Evolutionary conservation across 352 stramenopile genomes (phyloP), one percentile per base, ranked within the genome.

Genomic region (Pythium utonaiense): DNA sequence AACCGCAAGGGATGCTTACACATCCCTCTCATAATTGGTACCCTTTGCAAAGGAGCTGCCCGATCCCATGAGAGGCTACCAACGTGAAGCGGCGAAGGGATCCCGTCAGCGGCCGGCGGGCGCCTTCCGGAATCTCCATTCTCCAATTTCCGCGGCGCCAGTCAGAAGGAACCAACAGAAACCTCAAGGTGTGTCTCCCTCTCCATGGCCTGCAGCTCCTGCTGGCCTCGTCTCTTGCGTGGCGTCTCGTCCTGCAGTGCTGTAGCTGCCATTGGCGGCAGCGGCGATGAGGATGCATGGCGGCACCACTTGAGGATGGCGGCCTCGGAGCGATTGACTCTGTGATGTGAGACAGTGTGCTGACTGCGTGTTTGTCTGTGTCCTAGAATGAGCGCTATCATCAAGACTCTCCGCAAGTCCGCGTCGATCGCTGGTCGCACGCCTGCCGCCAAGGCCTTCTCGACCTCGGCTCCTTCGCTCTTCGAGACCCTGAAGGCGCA

Each of bases 401-500:
- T 88, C 70, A 83, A 86, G 70, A 80, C 78, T 60, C 75, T 91
- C 51, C 75, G 73, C 61, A 73, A 80, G 49, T 69, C 75, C 47
- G 71, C 74, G 30, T 57, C 69, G 56, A 60, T 77, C 22, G 72
- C 80, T n/a, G 70, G 71, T 62, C 78, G 76, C 49, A 60, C 67
- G 66, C 62, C 66, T 38, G 67, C 75, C 14, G 67, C 68, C 24
- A 86, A 86, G 62, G 63, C 77, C 22, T 80, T 93, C 62, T 91
- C 81, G 57, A 86, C 84, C n/a, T 67, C 75, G 52, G 71, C 80
- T 38, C 60, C 64, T n/a, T 86, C 80, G 69, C 80, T 95, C 45
- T 77, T 91, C 28, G 81, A 93, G 42, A 80, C 83, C 70, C 79
- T 98, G 4, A 90, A 89, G 66, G 80, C 91, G 57, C 86, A 98